Conservation (phyloP, 345 rosid genomes). For the Viola odorata region DNA sequence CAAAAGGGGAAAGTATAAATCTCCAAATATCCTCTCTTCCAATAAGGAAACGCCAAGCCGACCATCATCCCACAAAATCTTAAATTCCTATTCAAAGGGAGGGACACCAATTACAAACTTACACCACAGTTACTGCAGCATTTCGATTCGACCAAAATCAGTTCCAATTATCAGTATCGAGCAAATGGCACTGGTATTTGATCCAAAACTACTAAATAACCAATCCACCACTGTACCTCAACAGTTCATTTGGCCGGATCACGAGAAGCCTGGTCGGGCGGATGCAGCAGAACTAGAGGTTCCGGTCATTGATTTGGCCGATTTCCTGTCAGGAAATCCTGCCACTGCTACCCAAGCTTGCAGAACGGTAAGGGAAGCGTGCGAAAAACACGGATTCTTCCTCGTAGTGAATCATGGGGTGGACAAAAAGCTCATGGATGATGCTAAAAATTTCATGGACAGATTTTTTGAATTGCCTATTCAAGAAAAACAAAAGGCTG, state of each 20-base stretch:
- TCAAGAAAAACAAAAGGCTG: constrained; percentile 13
- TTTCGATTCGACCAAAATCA: no score
- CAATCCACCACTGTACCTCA: no score
- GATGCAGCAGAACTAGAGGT: constrained; percentile 9
- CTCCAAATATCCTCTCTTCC: no score
- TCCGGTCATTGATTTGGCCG: constrained; percentile 13
- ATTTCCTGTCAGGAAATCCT: constrained; percentile 11
- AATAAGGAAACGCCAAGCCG: no score
- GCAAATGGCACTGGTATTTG: no score
- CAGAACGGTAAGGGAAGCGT: constrained; percentile 12
- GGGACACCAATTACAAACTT: no score
- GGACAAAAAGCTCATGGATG: background rate
- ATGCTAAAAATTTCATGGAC: constrained; percentile 20
- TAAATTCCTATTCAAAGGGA: no score
- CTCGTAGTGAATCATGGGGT: constrained; percentile 19
- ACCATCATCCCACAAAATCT: no score
- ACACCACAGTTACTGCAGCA: no score
- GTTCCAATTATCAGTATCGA: no score
- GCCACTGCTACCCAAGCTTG: constrained; percentile 8
- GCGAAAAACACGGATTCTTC: constrained; percentile 15
- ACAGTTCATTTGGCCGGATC: background rate
- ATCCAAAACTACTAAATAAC: no score
- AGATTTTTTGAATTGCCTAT: constrained; percentile 13
- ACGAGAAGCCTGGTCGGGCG: background rate
- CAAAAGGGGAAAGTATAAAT: no score